Conservation (phyloP, 352 stramenopile genomes). For the Globisporangium iwayamae region DNA sequence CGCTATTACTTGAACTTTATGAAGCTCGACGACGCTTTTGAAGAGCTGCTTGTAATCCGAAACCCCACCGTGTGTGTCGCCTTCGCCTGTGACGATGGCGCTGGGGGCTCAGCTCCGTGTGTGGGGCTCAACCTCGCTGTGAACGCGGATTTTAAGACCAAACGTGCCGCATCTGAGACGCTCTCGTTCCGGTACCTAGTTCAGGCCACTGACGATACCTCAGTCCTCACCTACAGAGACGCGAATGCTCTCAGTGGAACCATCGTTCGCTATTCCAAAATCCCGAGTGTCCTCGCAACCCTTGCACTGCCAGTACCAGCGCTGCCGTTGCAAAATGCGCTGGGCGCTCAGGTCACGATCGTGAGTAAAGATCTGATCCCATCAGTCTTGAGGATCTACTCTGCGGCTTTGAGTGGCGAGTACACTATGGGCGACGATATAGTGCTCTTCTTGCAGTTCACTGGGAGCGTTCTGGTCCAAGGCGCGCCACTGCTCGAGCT, state of each 20-base stretch:
- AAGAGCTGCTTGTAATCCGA: slow-evolving; percentile 25
- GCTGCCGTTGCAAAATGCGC: not conserved
- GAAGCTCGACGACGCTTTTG: slow-evolving; percentile 30
- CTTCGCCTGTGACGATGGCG: slow-evolving; percentile 47
- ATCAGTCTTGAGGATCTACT: slow-evolving; percentile 34
- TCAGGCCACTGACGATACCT: slow-evolving; percentile 33
- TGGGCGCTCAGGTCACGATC: slow-evolving; percentile 25
- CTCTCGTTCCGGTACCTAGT: slow-evolving; percentile 58
- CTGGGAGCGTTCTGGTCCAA: slow-evolving; percentile 39
- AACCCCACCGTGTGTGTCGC: slow-evolving; percentile 27
- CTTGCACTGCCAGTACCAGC: slow-evolving; percentile 29
- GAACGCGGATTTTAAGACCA: slow-evolving; percentile 46
- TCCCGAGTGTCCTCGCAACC: slow-evolving; percentile 23
- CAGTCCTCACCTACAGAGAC: slow-evolving; percentile 26
- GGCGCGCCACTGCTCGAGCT: slow-evolving; percentile 57
- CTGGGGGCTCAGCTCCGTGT: slow-evolving; percentile 27
- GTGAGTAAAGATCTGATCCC: slow-evolving; percentile 34
- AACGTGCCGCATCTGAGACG: slow-evolving; percentile 30
- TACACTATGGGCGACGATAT: slow-evolving; percentile 71
- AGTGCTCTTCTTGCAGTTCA: slow-evolving; percentile 53
- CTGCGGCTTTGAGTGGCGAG: slow-evolving; percentile 32
- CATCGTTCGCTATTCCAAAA: slow-evolving; percentile 33
- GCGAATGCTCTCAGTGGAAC: slow-evolving; percentile 27
- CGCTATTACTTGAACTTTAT: slow-evolving; percentile 53
- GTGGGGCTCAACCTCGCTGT: slow-evolving; percentile 28